These are phyloP conservation scores for Solanum acaule DNA, from an alignment of 257 asterid species.

Conservation along the genomic window DNA sequence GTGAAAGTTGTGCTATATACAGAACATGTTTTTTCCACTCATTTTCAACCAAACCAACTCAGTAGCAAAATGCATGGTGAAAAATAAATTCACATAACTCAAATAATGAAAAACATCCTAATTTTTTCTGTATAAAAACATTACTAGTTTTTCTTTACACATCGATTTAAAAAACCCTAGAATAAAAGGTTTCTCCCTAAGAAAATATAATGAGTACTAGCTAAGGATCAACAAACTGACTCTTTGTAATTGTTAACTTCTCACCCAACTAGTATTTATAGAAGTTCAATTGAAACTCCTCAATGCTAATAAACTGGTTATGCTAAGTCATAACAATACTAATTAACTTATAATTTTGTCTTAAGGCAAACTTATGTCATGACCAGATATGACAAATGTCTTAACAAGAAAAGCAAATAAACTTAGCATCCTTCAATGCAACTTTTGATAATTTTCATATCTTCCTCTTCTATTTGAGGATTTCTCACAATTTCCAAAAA, in stretches of 20 bases:
- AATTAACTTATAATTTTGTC: not conserved
- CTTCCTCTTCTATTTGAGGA: not conserved
- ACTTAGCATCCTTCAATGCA: not conserved
- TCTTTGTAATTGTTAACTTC: not conserved
- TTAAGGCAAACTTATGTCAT: not conserved
- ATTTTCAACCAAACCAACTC: not conserved
- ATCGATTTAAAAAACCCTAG: not conserved
- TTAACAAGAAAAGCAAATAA: not conserved
- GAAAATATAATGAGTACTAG: not conserved
- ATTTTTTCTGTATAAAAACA: not conserved
- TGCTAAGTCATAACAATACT: not conserved
- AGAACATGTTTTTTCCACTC: not conserved
- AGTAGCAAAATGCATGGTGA: too few species aligned
- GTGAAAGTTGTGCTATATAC: not conserved
- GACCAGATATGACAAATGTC: not conserved
- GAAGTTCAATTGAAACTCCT: not conserved
- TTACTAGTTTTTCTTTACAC: not conserved
- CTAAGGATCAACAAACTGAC: not conserved
- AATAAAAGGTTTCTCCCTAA: not conserved
- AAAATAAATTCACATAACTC: too few species aligned
- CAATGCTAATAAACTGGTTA: not conserved
- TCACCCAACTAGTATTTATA: not conserved
- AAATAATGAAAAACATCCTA: too few species aligned
- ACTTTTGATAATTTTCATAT: not conserved
- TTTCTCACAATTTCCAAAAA: not conserved